phyloP scores from a whole-genome alignment of 78 protist genomes.

The Guillardia theta region DNA sequence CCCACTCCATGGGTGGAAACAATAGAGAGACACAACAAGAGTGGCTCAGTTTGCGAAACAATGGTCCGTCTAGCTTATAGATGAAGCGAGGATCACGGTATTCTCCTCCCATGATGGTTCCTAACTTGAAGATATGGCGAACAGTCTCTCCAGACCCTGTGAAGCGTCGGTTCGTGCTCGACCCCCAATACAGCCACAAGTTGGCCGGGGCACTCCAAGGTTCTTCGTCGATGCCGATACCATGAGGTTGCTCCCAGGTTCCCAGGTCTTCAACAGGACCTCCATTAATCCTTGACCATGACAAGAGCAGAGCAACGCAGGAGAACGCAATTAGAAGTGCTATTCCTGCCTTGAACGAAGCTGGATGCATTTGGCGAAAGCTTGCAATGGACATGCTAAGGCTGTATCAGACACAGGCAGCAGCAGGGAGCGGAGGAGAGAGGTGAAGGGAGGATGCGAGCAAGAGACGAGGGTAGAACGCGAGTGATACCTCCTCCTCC shows the following conservation, averaged over 20 bases:
- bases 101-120: neutral
- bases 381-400: too few relatives aligned
- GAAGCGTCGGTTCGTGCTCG: neutral
- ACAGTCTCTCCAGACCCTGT: neutral
- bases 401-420: too few relatives aligned
- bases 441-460: too few relatives aligned
- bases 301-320: too few relatives aligned
- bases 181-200: slow-evolving; percentile 29
- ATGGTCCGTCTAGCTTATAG: neutral
- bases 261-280: too few relatives aligned
- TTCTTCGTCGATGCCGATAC: neutral
- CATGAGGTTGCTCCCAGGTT: neutral
- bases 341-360: too few relatives aligned
- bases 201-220: neutral
- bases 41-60: neutral
- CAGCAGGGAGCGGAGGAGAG: too few relatives aligned
- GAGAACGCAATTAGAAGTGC: too few relatives aligned
- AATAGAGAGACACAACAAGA: neutral
- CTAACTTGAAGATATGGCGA: neutral
- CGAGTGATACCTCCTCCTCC: too few relatives aligned
- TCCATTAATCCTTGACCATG: too few relatives aligned
- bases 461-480: too few relatives aligned
- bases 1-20: neutral
- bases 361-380: too few relatives aligned
- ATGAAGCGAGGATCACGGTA: neutral